Percentiles rank a stretch among this genome's conserved stretches.
Evolutionary conservation across 2,329 filamentous ascomycete genomes (phyloP).

Genomic region (Alternaria hordeiaustralica): DNA sequence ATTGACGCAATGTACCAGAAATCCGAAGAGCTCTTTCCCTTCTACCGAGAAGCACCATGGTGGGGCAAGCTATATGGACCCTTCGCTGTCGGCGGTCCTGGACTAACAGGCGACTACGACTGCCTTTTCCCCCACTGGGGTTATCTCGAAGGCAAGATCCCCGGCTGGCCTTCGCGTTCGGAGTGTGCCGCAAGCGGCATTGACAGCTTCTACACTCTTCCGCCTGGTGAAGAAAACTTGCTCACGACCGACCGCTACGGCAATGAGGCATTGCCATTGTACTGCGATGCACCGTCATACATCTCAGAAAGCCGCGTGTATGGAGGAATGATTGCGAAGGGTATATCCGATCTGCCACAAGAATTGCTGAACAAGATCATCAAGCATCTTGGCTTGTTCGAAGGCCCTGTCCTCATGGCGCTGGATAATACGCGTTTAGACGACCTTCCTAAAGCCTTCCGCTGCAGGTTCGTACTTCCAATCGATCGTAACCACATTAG

Average conservation of each 20-base stretch:
- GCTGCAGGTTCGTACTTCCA: no score
- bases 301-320: background rate
- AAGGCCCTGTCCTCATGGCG: background rate
- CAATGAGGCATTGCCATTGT: background rate
- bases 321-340: background rate
- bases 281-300: background rate
- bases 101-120: background rate
- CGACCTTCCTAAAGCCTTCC: no score
- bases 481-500: no score
- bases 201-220: background rate
- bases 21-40: background rate
- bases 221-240: background rate
- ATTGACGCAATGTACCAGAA: background rate
- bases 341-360: accelerated
- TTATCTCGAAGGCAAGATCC: background rate
- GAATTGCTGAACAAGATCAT: background rate
- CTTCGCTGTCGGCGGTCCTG: background rate
- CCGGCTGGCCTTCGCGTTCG: background rate
- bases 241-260: background rate
- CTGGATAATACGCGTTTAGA: no score
- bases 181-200: background rate
- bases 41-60: background rate
- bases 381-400: background rate
- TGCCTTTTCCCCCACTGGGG: background rate
- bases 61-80: background rate